phyloP scores from a whole-genome alignment of 1,284 basidiomycete species.

The Papiliotrema fonsecae region DNA sequence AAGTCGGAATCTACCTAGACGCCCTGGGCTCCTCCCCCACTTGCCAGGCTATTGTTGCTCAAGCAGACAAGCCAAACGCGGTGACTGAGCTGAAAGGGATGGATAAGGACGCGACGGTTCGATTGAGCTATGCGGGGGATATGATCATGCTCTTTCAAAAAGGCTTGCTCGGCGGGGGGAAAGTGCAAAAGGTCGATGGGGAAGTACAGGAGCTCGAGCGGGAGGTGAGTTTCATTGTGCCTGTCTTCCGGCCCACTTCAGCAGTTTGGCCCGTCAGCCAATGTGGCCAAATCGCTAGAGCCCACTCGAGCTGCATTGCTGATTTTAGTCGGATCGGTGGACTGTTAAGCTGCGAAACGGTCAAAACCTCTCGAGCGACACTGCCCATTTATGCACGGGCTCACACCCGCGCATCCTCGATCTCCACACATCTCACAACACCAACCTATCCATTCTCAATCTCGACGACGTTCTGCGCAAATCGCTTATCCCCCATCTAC shows the following conservation, averaged over 20 bases:
- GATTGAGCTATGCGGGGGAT: conserved; percentile 18
- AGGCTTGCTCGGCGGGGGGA: conserved; percentile 6
- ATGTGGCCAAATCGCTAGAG: too few relatives aligned
- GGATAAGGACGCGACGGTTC: conserved; percentile 18
- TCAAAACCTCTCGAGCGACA: neutral
- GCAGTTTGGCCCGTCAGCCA: neutral
- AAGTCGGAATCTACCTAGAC: conserved; percentile 24
- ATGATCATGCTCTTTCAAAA: conserved; percentile 13
- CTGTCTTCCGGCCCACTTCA: conserved; percentile 2
- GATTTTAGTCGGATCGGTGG: neutral
- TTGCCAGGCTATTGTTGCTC: conserved; percentile 11
- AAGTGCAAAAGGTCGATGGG: conserved; percentile 10
- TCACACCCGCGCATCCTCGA: conserved; percentile 11
- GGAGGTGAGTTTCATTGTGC: too few relatives aligned
- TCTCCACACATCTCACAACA: conserved; percentile 19
- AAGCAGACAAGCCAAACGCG: conserved; percentile 15
- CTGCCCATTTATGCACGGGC: conserved; percentile 23
- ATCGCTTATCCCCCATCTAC: conserved; percentile 12
- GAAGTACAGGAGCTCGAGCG: conserved; percentile 9
- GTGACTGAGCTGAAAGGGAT: conserved; percentile 11
- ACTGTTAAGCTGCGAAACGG: neutral
- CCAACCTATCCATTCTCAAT: conserved; percentile 22
- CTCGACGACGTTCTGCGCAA: conserved; percentile 17
- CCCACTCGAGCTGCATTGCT: too few relatives aligned
- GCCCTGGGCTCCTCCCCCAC: conserved; percentile 17